These are phyloP conservation scores for Xylaria nigripes DNA, from an alignment of 495 filamentous ascomycete species.

Conservation along the genomic window DNA sequence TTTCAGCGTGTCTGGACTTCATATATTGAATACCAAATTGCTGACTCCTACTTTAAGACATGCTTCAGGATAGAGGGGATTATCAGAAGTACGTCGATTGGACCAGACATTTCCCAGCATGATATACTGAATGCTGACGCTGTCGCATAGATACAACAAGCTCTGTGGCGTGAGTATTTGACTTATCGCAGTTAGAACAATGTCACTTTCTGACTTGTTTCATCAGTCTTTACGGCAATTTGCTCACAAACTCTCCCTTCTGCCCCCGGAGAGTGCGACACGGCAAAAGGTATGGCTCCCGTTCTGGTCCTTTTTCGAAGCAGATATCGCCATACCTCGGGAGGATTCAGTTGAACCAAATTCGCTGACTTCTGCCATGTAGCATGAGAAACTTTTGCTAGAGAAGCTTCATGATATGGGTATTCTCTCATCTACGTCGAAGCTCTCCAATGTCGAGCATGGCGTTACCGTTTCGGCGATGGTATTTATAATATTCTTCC, in stretches of 20 bases:
- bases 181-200: not conserved
- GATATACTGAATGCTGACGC: slow-evolving; percentile 48
- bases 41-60: slow-evolving; percentile 33
- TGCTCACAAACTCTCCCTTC: slow-evolving; percentile 72
- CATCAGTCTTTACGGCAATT: slow-evolving; percentile 65
- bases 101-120: not conserved
- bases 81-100: slow-evolving; percentile 63
- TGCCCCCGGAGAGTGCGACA: slow-evolving; percentile 68
- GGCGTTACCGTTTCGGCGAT: slow-evolving; percentile 80
- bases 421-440: slow-evolving; percentile 61
- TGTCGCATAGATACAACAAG: slow-evolving; percentile 64
- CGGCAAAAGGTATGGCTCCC: slow-evolving; percentile 30
- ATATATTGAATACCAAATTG: not conserved
- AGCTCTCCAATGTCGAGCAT: slow-evolving; percentile 76
- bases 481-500: slow-evolving; percentile 33
- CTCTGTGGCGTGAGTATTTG: slow-evolving; percentile 58
- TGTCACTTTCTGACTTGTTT: slow-evolving; percentile 14
- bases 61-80: slow-evolving; percentile 77
- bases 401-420: slow-evolving; percentile 91
- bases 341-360: not conserved
- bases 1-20: not conserved
- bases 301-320: not conserved
- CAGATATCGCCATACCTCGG: not conserved
- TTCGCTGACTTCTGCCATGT: slow-evolving; percentile 27
- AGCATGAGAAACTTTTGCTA: slow-evolving; percentile 74